Base-by-base conservation (phyloP, 2,329 filamentous ascomycete genomes). In the Cordyceps javanica region DNA sequence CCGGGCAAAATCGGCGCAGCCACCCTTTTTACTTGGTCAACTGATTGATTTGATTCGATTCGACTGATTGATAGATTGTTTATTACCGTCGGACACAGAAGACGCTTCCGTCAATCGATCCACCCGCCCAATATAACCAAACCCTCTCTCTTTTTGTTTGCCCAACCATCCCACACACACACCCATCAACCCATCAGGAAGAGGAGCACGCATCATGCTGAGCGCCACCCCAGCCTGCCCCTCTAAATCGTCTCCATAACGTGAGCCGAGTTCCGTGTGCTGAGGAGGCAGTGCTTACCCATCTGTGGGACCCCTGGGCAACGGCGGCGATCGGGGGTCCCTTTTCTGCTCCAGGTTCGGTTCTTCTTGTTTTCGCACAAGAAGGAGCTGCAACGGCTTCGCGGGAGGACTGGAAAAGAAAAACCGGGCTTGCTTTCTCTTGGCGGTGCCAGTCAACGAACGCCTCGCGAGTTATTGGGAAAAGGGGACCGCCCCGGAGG, bases 31-130 rank as follows among this genome's bases (percentile, higher is more conserved):
- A 5, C n/a, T 41, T 55, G 23, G 30, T 42, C 42, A 56, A 34
- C 34, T 56, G 54, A 56, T 56, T 56, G 54, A 55, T 55, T 45
- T 54, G 52, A 55, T 55, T 44, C 39, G 44, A 55, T 55, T 44
- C 39, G 44, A 55, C 46, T 46, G 30, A 46, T 55, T 36, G n/a
- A 21, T 49, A 36, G n/a, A 7, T 3, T 26, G 11, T 13, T 55
- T 36, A 55, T 38, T 23, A 6, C 53, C 53, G 42, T 34, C 39
- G 41, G 41, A 23, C 51, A 32, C 39, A 36, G 26, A 41, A 36
- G 16, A 14, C 51, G 9, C 8, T 6, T 25, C 41, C 53, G 21
- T 13, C 49, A 23, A 45, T 48, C 52, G 30, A 28, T 46, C 53
- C 38, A 41, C 44, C n/a, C n/a, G n/a, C n/a, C n/a, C 54, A 46